Evolutionary conservation across 164 flowering plant genomes (phyloP), one percentile per base, ranked within the genome.

Genomic region (Sedum album): DNA sequence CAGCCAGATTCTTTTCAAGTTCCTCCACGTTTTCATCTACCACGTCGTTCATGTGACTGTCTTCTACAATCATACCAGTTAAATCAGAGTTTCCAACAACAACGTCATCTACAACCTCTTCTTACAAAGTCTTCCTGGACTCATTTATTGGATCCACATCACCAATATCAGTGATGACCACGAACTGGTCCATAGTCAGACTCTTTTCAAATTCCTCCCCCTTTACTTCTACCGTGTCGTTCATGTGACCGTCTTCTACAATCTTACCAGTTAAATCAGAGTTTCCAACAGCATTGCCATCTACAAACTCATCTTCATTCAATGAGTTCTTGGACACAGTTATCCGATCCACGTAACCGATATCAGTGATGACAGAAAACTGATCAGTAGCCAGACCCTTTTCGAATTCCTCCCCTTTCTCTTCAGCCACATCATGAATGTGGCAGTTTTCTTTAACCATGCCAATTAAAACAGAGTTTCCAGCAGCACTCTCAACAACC

Each of bases 371-470:
- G 53, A 23, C 25, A n/a, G n/a, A 10, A 23, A 6, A 51, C 11
- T 51, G 25, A n/a, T n/a, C 60, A 4, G 28, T 11, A 51, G 6
- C 21, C 25, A 20, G 10, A 0, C 21, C 10, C 60, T 51, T 51
- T 51, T n/a, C 60, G 21, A 23, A 2, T 31, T 36, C 73, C 68
- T 31, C 23, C 31, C 0, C 66, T 26, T 6, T 48, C 31, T 38
- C 73, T 2, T 41, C 66, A 42, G 21, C 41, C 6, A 15, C 71
- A 15, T 64, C 41, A 64, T 64, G 25, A 6, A 55, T 55, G 14
- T 55, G 60, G 25, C 25, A 35, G 38, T 35, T 7, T 35, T 35
- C 38, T 35, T 3, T 35, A 35, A 35, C 63, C 33, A 60, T 21
- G 20, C 55, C 23, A 20, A 48, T 48, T 5, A 48, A 48, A 48